Evolutionary conservation across 768 basidiomycete genomes (phyloP).

Genomic region (Mycena alexandri): DNA sequence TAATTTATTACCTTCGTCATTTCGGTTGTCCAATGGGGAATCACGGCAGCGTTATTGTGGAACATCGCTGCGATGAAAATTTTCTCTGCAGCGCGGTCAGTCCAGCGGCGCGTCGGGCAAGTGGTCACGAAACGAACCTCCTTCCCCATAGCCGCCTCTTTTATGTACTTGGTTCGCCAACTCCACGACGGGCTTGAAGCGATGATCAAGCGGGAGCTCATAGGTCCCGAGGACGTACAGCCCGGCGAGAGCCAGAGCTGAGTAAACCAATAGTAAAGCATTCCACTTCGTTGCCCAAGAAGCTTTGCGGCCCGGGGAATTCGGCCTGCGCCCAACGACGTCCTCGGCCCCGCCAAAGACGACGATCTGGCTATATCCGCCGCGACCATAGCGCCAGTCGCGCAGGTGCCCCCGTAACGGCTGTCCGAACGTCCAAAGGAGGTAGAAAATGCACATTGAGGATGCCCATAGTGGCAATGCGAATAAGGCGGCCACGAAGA

Average conservation of each 20-base stretch:
- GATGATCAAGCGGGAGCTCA: conserved; percentile 12
- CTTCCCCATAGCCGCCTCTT: conserved; percentile 8
- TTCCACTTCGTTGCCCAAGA: neutral
- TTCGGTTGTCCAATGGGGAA: conserved; percentile 55
- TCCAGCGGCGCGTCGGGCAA: too few species aligned
- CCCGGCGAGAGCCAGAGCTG: neutral
- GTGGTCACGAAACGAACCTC: conserved; percentile 9
- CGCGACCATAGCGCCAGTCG: too few species aligned
- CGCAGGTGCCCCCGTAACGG: too few species aligned
- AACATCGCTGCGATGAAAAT: conserved; percentile 58
- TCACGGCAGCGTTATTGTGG: conserved; percentile 51
- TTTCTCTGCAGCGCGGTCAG: conserved; percentile 39
- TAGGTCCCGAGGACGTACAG: conserved; percentile 3
- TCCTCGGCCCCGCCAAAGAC: too few species aligned
- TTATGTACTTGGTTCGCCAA: conserved; percentile 1
- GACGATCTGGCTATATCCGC: too few species aligned
- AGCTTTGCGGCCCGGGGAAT: neutral
- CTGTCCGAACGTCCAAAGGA: too few species aligned
- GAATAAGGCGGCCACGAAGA: too few species aligned
- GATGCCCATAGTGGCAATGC: too few species aligned
- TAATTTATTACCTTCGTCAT: conserved; percentile 51
- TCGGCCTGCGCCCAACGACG: too few species aligned
- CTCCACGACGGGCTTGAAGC: conserved; percentile 3
- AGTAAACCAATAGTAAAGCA: neutral
- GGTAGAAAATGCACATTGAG: too few species aligned